phyloP scores from a whole-genome alignment of 106 monocot species.

The Dendrobium huoshanense region DNA sequence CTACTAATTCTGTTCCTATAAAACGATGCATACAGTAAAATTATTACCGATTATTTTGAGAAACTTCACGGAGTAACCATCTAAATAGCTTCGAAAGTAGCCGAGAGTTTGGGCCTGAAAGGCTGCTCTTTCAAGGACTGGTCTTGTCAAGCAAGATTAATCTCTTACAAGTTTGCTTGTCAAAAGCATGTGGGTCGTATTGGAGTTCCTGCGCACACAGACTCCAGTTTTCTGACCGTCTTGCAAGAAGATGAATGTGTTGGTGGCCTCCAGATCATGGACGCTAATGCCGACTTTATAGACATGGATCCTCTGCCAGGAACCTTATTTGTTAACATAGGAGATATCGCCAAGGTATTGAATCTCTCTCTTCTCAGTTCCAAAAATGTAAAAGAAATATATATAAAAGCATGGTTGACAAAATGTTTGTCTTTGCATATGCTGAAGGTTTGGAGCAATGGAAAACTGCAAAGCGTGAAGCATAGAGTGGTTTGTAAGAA shows the following conservation, averaged over 20 bases:
- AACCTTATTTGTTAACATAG: slow-evolving; percentile 41
- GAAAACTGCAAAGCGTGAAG: slow-evolving; percentile 45
- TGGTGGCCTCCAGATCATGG: slow-evolving; percentile 53
- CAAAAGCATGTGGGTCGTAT: slow-evolving; percentile 33
- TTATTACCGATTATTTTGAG: slow-evolving; percentile 26
- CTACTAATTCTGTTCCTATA: neutral
- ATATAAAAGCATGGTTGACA: too few species aligned
- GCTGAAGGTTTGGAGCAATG: slow-evolving; percentile 56
- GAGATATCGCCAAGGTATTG: slow-evolving; percentile 47
- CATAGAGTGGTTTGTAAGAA: slow-evolving; percentile 52
- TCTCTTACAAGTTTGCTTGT: slow-evolving; percentile 35
- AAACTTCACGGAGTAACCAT: slow-evolving; percentile 25
- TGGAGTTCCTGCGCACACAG: slow-evolving; percentile 47
- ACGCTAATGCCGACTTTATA: slow-evolving; percentile 19
- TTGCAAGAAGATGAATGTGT: slow-evolving; percentile 60
- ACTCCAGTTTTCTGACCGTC: slow-evolving; percentile 48
- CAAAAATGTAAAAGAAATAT: too few species aligned
- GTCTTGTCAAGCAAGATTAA: slow-evolving; percentile 41
- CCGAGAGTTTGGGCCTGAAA: slow-evolving; percentile 33
- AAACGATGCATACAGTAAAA: slow-evolving; percentile 19
- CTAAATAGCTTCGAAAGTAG: slow-evolving; percentile 32
- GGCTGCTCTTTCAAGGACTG: slow-evolving; percentile 32
- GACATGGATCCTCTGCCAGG: slow-evolving; percentile 48
- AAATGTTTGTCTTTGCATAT: neutral
- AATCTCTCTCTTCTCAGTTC: too few species aligned